Base-by-base conservation (phyloP, 495 filamentous ascomycete species). In the Penicillium cosmopolitanum region DNA sequence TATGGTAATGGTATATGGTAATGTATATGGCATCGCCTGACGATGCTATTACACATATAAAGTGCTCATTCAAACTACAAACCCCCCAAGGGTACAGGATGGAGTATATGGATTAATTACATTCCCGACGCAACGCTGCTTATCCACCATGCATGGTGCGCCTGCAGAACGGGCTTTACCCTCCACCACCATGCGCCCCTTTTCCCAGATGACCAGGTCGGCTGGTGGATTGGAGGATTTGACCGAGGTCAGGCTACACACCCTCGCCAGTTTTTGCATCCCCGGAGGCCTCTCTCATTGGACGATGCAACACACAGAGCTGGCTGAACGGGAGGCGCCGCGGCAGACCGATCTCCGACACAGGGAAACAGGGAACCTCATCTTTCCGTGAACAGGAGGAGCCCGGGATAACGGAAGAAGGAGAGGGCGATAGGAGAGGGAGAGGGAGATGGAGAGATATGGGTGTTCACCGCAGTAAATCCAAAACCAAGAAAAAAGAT, bases 321-420 rank as follows among this genome's bases (percentile, higher is more conserved):
- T 19, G 46, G 54, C 31, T 33, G 40, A 21, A 43, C 57, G 57
- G 51, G 57, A 51, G 57, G 51, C 51, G 52, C 57, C 57, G 52
- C 38, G 43, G 10, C 16, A 8, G 36, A 25, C 13, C 21, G 38
- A 11, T 60, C 21, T 4, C 23, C 23, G 46, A 10, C 19, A 48
- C 11, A 19, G 21, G 21, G 13, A 48, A 48, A 11, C 9, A 13
- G 46, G 46, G 21, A 28, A 31, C 11, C 46, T 28, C 5, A 28
- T 13, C 46, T 13, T 44, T 44, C 42, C n/a, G 16, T 44, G 36
- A 40, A 40, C 28, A 31, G 28, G 28, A 31, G 28, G 28, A 38
- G 36, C 15, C 10, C 36, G 36, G 36, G 36, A 38, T 13, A 4
- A 13, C 1, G 36, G 15, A 1, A 2, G 42, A 46, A 7, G 28